These are phyloP conservation scores for Acacia melanoxylon DNA, from an alignment of 306 rosid species.

Conservation along the genomic window DNA sequence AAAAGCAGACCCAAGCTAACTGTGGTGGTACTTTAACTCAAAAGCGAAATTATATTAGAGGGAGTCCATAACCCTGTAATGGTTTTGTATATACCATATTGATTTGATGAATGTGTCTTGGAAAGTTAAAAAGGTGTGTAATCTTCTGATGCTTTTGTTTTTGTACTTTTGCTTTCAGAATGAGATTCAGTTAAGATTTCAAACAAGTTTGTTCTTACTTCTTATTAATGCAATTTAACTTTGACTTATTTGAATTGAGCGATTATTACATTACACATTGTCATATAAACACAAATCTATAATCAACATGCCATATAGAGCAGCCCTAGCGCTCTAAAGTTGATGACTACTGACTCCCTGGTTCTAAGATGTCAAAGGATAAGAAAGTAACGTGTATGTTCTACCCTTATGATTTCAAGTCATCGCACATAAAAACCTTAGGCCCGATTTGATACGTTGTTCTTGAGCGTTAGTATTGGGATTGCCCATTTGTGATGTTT, in stretches of 20 bases:
- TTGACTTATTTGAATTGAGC: constrained; percentile 18
- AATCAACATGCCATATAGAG: neutral
- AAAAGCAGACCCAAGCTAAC: constrained; percentile 32
- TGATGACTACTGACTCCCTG: no score
- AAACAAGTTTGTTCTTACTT: neutral
- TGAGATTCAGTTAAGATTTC: neutral
- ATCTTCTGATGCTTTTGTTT: neutral
- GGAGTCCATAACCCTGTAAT: neutral
- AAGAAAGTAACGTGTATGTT: no score
- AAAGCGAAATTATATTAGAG: constrained; percentile 9
- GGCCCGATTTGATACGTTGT: no score
- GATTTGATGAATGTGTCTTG: neutral
- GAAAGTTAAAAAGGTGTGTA: neutral
- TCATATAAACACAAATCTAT: neutral
- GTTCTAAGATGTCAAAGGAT: no score
- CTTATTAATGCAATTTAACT: neutral
- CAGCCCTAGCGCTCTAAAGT: neutral
- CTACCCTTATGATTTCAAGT: no score
- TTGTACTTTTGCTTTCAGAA: neutral
- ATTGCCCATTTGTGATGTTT: no score
- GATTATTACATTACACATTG: neutral
- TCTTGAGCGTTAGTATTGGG: no score
- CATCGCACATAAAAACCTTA: no score
- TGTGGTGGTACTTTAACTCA: neutral
- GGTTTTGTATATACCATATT: constrained; percentile 17